A percentile compares a stretch with the other conserved stretches of the same genome.
Evolutionary conservation across 805 yeast genomes (phyloP).

Genomic region (Wickerhamiella domercqiae): DNA sequence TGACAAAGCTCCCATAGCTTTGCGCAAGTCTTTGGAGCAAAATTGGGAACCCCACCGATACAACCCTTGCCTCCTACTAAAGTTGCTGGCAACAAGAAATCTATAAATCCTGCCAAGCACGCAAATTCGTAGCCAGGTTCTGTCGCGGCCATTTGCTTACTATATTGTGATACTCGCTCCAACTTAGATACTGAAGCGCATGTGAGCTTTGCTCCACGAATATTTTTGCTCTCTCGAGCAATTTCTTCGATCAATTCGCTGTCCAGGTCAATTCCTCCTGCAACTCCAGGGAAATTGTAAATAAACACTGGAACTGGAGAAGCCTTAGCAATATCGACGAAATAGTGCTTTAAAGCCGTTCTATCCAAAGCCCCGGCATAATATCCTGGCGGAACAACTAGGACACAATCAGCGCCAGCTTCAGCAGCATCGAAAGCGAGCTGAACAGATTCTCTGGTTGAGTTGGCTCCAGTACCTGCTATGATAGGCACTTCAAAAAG

Average conservation of each 20-base stretch:
- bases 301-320: neutral
- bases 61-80: neutral
- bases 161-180: neutral
- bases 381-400: neutral
- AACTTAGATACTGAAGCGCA: neutral
- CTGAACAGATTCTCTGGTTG: neutral
- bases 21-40: neutral
- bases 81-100: neutral
- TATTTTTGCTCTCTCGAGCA: neutral
- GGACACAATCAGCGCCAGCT: neutral
- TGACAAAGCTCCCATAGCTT: neutral
- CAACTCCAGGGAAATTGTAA: neutral
- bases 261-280: neutral
- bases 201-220: neutral
- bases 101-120: neutral
- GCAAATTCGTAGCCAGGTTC: constrained; percentile 1
- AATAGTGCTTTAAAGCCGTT: neutral
- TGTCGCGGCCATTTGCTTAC: neutral
- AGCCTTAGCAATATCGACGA: neutral
- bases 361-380: neutral
- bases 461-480: neutral
- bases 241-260: neutral
- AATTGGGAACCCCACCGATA: neutral
- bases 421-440: neutral
- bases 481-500: neutral